Conservation (phyloP, 805 yeast species). For the Grigorovia jiainica region DNA sequence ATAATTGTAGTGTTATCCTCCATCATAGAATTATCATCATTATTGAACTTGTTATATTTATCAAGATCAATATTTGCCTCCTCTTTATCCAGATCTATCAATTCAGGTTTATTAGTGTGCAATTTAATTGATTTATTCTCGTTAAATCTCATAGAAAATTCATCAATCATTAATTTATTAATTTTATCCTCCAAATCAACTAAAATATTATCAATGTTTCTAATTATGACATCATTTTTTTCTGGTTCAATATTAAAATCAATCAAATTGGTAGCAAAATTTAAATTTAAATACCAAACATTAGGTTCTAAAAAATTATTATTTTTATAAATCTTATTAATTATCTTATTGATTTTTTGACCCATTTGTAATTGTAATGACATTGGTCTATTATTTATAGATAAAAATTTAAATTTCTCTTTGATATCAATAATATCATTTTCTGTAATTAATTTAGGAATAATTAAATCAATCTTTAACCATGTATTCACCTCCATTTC, state of each 20-base stretch:
- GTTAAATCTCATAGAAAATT: background rate
- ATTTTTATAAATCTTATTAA: slow-evolving; percentile 20
- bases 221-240: slow-evolving; percentile 33
- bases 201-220: slow-evolving; percentile 15
- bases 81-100: no score
- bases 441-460: slow-evolving; percentile 30
- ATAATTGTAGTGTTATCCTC: background rate
- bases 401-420: slow-evolving; percentile 20
- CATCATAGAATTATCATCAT: background rate
- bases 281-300: slow-evolving; percentile 30
- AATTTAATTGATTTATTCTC: background rate
- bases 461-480: slow-evolving; percentile 12
- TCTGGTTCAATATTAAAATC: slow-evolving; percentile 40
- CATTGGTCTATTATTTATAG: slow-evolving; percentile 30
- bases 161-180: background rate
- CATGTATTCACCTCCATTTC: slow-evolving; percentile 6
- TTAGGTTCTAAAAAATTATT: slow-evolving; percentile 23
- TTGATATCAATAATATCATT: slow-evolving; percentile 17
- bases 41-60: no score
- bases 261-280: slow-evolving; percentile 10
- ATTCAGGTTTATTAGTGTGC: no score
- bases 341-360: slow-evolving; percentile 15
- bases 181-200: background rate
- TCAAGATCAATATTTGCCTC: background rate
- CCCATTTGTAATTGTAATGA: slow-evolving; percentile 27